These are phyloP conservation scores for Mayamaea pseudoterrestris DNA, from an alignment of 108 stramenopile species.

Conservation along the genomic window DNA sequence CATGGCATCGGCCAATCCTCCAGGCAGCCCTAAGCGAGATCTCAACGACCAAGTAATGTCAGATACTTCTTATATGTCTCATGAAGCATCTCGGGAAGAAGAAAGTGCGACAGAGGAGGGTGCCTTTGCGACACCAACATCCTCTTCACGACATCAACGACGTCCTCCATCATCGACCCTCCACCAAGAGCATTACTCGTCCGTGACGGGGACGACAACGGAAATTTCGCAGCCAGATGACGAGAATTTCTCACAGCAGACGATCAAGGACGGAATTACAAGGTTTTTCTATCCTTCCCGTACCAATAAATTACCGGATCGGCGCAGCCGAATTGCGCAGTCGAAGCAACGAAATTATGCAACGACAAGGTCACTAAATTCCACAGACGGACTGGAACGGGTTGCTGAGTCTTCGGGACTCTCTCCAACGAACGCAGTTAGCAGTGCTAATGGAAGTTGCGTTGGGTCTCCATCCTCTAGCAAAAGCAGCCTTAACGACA, in stretches of 20 bases:
- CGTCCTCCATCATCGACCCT: neutral
- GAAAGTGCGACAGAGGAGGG: no score
- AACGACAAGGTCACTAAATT: neutral
- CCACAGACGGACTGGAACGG: neutral
- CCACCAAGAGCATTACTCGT: neutral
- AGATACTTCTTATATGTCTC: no score
- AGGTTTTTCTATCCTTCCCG: neutral
- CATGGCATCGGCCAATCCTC: no score
- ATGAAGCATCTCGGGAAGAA: no score
- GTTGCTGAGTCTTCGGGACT: neutral
- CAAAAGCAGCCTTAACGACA: slow-evolving; percentile 1
- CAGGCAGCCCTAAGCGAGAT: no score
- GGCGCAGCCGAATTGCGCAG: neutral
- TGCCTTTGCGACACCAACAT: no score
- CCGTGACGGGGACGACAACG: neutral
- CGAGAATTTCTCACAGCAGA: neutral
- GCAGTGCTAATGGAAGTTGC: neutral
- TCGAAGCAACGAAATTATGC: neutral
- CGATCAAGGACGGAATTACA: neutral
- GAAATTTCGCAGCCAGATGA: neutral
- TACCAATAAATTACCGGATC: neutral
- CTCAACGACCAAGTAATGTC: no score
- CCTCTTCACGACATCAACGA: slow-evolving; percentile 4
- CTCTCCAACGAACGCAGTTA: neutral
- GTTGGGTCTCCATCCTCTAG: neutral